Percentiles rank a stretch among this genome's conserved stretches.
Conservation (phyloP, 2,329 filamentous ascomycete genomes). For the Paraphoma sp. region DNA sequence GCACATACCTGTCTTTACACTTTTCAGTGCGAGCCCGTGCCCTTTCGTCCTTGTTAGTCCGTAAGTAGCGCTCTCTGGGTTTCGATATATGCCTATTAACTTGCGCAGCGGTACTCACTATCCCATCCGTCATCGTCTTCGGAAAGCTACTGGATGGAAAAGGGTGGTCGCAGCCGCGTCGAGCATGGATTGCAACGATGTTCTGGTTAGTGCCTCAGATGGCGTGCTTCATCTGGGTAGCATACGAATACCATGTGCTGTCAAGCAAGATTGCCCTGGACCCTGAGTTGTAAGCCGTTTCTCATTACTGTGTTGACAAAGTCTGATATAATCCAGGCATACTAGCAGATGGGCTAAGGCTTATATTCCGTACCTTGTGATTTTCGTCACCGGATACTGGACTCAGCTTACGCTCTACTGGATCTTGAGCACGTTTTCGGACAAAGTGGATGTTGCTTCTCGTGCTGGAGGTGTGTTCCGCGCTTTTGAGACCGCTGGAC, state of each 20-base stretch:
- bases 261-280: constrained; percentile 4
- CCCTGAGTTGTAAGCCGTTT: constrained; percentile 5
- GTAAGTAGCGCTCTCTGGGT: not conserved
- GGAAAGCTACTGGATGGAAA: constrained; percentile 10
- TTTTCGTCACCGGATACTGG: constrained; percentile 10
- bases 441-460: constrained; percentile 5
- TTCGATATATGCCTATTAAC: not conserved
- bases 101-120: constrained; percentile 2
- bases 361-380: constrained; percentile 10
- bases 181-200: constrained; percentile 11
- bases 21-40: constrained; percentile 16
- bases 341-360: constrained; percentile 6
- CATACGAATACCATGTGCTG: constrained; percentile 10
- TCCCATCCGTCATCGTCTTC: constrained; percentile 11
- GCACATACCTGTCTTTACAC: constrained; percentile 16
- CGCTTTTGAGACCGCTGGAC: constrained; percentile 14
- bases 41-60: constrained; percentile 11
- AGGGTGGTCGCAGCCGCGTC: constrained; percentile 5
- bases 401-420: constrained; percentile 14
- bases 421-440: constrained; percentile 12
- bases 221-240: constrained; percentile 13
- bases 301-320: not conserved
- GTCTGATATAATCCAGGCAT: constrained; percentile 4
- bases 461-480: constrained; percentile 11
- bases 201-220: constrained; percentile 8